Conservation (phyloP, 768 basidiomycete species). For the Tubosaeta brunneosetosa region DNA sequence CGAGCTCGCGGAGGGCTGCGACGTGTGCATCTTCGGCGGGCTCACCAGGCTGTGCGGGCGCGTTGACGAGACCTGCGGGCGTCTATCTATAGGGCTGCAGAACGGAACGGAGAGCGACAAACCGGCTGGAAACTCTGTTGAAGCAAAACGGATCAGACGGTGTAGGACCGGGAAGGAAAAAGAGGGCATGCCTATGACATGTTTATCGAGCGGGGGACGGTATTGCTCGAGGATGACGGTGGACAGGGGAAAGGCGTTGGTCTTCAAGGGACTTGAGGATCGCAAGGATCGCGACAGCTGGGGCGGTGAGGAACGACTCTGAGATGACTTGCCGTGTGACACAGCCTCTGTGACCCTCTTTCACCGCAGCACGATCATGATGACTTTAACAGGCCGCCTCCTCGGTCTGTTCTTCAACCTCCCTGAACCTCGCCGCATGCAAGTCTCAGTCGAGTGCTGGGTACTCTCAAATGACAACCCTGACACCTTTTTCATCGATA, state of each 20-base stretch:
- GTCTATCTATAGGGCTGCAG: background rate
- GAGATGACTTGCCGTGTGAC: no score
- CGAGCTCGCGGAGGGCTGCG: conserved; percentile 82
- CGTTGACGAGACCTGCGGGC: conserved; percentile 70
- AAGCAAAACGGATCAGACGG: background rate
- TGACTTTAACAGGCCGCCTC: no score
- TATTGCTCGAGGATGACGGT: conserved; percentile 91
- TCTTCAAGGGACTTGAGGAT: conserved; percentile 74
- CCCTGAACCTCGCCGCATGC: no score
- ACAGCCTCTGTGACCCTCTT: no score
- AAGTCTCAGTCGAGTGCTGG: no score
- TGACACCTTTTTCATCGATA: no score
- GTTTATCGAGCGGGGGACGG: conserved; percentile 78
- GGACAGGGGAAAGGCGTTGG: conserved; percentile 63
- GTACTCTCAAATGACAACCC: no score
- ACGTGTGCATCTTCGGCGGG: conserved; percentile 64
- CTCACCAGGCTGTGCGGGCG: conserved; percentile 32
- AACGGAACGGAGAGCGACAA: conserved; percentile 22
- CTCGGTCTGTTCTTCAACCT: no score
- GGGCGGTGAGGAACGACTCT: no score
- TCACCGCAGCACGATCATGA: no score
- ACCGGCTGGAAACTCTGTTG: conserved; percentile 55
- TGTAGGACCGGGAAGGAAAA: no score
- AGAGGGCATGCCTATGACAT: conserved; percentile 58
- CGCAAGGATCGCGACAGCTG: conserved; percentile 83